Base-by-base conservation (phyloP, 2,329 filamentous ascomycete species). In the Trichoderma guizhouense region DNA sequence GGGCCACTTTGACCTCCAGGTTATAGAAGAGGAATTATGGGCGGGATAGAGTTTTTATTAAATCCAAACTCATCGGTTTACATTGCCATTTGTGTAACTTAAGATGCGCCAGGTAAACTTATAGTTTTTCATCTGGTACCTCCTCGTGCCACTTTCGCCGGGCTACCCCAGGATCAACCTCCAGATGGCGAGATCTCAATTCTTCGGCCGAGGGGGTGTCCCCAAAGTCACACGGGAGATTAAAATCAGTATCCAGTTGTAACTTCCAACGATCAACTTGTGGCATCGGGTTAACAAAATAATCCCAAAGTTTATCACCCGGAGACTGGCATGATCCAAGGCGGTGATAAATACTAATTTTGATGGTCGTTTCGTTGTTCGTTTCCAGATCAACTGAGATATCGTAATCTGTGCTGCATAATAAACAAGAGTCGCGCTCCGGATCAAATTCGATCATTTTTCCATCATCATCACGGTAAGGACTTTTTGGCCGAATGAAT, bases 301-400 rank as follows among this genome's bases (percentile, higher is more conserved):
- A 58, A 18, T 12, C 2, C 43, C 39, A 53, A 12, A 9, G 14
- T 28, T 65, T 26, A n/a, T 47, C 26, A 12, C 3, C 1, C 5
- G 12, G 62, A 65, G 64, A 43, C 15, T 6, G 51, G 21, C 64
- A 67, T n/a, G 64, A 21, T 9, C 64, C 64, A 18, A 67, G 51
- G 26, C 51, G 28, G 14, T 67, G 64, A 28, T 39, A 67, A 2
- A 15, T 67, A 28, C 24, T 58, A 14, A 67, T 8, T 1, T 15
- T 39, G 5, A 58, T 28, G 12, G 57, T 39, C 3, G 9, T 28
- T 21, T 58, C 64, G 11, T 67, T 30, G 14, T 39, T 18, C 7
- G 21, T 30, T 14, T 12, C 6, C 7, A 8, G 30, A 3, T 39
- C 21, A 18, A 67, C 21, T 15, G 32, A 39, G 18, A 30, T 28